phyloP scores from a whole-genome alignment of 164 flowering plant genomes.

The Warburgia ugandensis region DNA sequence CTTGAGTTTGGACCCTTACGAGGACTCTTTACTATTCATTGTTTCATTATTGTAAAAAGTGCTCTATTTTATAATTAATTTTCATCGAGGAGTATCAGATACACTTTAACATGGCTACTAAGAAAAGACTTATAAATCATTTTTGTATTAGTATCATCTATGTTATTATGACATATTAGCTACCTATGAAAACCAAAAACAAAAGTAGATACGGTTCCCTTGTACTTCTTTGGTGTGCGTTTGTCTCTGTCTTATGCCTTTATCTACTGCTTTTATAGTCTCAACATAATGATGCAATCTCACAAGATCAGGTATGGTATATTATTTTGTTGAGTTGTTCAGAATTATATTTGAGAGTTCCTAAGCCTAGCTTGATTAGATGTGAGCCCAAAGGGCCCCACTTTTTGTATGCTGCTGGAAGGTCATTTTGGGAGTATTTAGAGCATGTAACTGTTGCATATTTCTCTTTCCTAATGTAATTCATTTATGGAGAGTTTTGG shows the following conservation, averaged over 20 bases:
- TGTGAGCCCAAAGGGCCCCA: neutral
- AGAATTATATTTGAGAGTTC: no score
- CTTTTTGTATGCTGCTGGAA: neutral
- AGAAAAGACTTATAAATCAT: no score
- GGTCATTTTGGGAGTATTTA: neutral
- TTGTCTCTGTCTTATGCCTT: neutral
- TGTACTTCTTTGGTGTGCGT: neutral
- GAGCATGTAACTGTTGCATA: neutral
- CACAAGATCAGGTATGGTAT: neutral
- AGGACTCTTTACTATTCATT: no score
- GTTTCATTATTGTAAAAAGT: no score
- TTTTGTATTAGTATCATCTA: neutral
- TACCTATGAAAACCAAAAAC: neutral
- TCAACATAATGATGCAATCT: neutral
- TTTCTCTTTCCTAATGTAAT: neutral
- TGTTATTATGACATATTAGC: neutral
- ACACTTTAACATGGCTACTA: no score
- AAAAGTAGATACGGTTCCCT: no score
- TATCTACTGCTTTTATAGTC: neutral
- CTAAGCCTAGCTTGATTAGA: neutral
- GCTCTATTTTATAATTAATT: no score
- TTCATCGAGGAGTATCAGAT: no score
- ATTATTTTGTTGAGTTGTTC: neutral
- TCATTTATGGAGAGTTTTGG: no score
- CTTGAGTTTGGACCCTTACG: no score